Conservation (phyloP, 2,329 filamentous ascomycete genomes). For the Penicillium sp. region DNA sequence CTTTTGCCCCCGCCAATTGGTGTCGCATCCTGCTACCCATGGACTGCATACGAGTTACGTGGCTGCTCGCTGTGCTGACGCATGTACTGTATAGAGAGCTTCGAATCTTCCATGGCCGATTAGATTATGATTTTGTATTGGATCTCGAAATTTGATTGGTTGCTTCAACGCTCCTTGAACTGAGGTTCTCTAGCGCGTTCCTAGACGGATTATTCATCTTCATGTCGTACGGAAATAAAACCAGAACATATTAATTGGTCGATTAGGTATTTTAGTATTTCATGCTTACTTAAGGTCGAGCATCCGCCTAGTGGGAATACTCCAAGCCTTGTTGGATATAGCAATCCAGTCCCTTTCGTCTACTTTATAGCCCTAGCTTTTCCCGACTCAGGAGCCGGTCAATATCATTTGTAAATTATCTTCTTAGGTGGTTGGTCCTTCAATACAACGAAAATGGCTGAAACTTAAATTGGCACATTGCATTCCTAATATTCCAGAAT, state of each 20-base stretch:
- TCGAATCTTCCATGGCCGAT: neutral
- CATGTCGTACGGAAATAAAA: neutral
- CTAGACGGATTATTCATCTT: too few relatives aligned
- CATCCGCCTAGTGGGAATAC: neutral
- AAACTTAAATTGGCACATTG: neutral
- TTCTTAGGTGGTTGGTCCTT: neutral
- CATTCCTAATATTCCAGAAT: neutral
- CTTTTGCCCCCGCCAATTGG: too few relatives aligned
- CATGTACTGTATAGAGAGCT: neutral
- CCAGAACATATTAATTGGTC: neutral
- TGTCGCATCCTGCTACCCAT: neutral
- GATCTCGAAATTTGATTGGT: neutral
- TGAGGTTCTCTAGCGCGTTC: too few relatives aligned
- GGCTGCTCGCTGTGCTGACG: neutral
- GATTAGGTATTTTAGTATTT: neutral
- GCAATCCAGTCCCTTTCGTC: neutral
- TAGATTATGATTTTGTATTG: neutral
- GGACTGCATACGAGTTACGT: neutral
- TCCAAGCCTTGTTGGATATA: neutral
- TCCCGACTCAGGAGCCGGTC: neutral
- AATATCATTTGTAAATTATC: too few relatives aligned
- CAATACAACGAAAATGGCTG: neutral
- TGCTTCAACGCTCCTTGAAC: neutral
- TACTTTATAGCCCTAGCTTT: neutral
- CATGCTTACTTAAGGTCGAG: neutral